These are phyloP conservation scores for Arthromyces matolae DNA, from an alignment of 768 basidiomycete genomes.

Conservation along the genomic window DNA sequence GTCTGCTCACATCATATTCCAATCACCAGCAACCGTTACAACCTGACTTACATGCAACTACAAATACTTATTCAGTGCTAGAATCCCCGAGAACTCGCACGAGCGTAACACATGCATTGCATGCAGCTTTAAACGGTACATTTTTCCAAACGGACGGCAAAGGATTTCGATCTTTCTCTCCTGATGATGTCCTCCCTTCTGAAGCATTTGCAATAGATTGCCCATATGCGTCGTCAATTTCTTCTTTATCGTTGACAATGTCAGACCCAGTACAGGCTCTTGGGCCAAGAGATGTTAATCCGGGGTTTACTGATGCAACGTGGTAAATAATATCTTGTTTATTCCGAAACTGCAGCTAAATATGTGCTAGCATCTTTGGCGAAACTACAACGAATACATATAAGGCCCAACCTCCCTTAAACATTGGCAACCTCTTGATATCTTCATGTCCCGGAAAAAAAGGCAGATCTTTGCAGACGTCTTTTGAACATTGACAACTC, in stretches of 20 bases:
- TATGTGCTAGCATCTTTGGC: too few relatives aligned
- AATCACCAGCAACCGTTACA: constrained; percentile 10
- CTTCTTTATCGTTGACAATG: constrained; percentile 13
- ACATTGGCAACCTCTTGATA: constrained; percentile 81
- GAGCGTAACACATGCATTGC: constrained; percentile 30
- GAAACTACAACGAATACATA: too few relatives aligned
- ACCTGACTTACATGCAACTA: constrained; percentile 5
- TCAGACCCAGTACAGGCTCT: constrained; percentile 2
- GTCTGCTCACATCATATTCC: constrained; percentile 27
- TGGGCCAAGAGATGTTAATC: neutral
- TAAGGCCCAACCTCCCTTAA: constrained; percentile 17
- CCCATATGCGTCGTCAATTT: constrained; percentile 14
- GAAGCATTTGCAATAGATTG: constrained; percentile 3
- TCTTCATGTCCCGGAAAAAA: constrained; percentile 97
- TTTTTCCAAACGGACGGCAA: constrained; percentile 1
- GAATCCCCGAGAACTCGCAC: too few relatives aligned
- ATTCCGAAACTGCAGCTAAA: too few relatives aligned
- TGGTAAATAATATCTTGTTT: too few relatives aligned
- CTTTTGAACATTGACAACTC: neutral
- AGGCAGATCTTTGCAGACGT: constrained; percentile 37
- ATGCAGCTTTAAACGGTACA: constrained; percentile 34
- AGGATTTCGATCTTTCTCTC: constrained; percentile 6
- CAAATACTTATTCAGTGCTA: too few relatives aligned
- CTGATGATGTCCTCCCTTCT: constrained; percentile 6
- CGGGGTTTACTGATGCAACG: constrained; percentile 1